Evolutionary conservation across 768 basidiomycete genomes (phyloP), one percentile per base, ranked within the genome.

Genomic region (Gyrodon lividus): DNA sequence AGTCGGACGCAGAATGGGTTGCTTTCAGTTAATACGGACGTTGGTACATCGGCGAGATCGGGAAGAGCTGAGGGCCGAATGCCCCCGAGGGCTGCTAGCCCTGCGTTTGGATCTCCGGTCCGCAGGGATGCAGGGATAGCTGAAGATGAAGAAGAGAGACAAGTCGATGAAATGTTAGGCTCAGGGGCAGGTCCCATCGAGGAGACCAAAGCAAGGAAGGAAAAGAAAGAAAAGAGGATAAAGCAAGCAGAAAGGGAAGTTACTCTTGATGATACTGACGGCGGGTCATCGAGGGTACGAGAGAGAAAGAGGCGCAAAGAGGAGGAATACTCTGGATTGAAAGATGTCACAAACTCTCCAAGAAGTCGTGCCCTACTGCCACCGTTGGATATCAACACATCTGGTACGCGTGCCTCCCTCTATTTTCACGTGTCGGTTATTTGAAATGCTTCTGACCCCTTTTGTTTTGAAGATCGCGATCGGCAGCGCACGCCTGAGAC

Each of bases 281-380:
- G 55, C 34, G 59, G 64, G 35, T 43, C 55, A 24, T 31, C 60
- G 43, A 69, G 66, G 48, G 49, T 66, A 26, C 71, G 70, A 48
- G 77, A 82, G 59, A 70, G 59, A 33, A 74, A 68, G 61, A 70
- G 71, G 51, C 70, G 71, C 65, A 69, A 63, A 43, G 71, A 70
- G 26, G 61, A 63, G 38, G 77, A 74, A 26, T 60, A 66, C 33
- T 56, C 65, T 52, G 64, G 70, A 55, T 69, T 84, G 51, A 84
- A 82, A 70, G 84, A 86, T 61, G 78, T 85, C 55, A 85, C 83
- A 23, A 85, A 82, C 64, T 78, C 82, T 6, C 77, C 79, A 17
- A 67, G 71, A 53, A 63, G 65, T 34, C 74, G 71, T 46, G 46
- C 60, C 19, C 58, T 54, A 12, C 69, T 75, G 50, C 69, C 69